Evolutionary conservation across 768 basidiomycete genomes (phyloP).

Genomic region (Xerocomellus intermedius): DNA sequence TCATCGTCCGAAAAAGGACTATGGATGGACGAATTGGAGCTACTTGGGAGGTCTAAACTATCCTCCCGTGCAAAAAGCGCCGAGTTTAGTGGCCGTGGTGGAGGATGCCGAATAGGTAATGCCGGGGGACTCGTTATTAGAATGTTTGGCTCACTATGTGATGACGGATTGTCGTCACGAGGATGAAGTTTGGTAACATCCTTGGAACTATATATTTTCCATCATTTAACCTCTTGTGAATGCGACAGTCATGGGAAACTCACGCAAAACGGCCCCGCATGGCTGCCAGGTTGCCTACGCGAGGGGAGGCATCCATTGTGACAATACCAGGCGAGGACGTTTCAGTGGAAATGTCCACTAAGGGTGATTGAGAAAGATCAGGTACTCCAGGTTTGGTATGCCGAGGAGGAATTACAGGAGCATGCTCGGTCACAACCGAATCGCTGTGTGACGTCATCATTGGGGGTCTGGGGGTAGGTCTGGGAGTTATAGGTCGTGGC

Average conservation of each 20-base stretch:
- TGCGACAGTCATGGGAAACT: not conserved
- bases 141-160: conserved; percentile 26
- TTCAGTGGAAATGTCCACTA: conserved; percentile 4
- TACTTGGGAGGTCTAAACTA: conserved; percentile 16
- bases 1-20: conserved; percentile 34
- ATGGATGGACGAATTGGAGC: conserved; percentile 19
- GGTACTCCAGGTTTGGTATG: conserved; percentile 7
- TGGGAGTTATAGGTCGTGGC: conserved; percentile 18
- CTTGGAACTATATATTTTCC: conserved; percentile 13
- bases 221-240: not conserved
- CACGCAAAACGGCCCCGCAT: conserved; percentile 36
- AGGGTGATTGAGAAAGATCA: conserved; percentile 5
- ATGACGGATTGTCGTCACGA: conserved; percentile 17
- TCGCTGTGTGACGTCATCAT: conserved; percentile 24
- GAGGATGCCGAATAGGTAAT: conserved; percentile 20
- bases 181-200: conserved; percentile 18
- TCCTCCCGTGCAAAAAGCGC: conserved; percentile 24
- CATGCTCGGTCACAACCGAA: conserved; percentile 7
- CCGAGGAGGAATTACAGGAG: conserved; percentile 20
- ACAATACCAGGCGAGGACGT: not conserved
- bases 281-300: conserved; percentile 35
- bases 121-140: conserved; percentile 21
- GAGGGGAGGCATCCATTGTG: conserved; percentile 5
- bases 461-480: conserved; percentile 13
- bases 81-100: conserved; percentile 10